Evolutionary conservation across 2,329 filamentous ascomycete genomes (phyloP).

Genomic region (Zopfia rhizophila): DNA sequence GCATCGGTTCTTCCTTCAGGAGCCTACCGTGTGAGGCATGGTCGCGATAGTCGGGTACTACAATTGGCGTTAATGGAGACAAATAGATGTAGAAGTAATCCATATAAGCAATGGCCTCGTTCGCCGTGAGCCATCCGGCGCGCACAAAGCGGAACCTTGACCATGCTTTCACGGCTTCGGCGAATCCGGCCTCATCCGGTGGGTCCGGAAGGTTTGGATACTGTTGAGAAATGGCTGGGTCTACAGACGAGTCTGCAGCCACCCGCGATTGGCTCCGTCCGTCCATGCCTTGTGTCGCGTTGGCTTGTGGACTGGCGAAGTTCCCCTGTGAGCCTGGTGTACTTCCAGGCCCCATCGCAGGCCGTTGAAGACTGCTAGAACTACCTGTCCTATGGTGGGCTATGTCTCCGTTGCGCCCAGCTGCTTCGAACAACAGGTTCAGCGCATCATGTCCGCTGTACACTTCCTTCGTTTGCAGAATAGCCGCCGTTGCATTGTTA

Average conservation of each 20-base stretch:
- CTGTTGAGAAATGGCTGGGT: conserved; percentile 42
- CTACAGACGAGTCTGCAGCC: conserved; percentile 38
- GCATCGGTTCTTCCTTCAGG: conserved; percentile 89
- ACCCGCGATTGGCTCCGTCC: conserved; percentile 36
- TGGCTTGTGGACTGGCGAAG: conserved; percentile 47
- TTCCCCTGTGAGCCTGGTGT: conserved; percentile 49
- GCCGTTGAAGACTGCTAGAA: conserved; percentile 50
- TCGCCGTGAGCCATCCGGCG: conserved; percentile 93
- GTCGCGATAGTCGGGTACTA: conserved; percentile 87
- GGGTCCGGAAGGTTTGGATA: conserved; percentile 38
- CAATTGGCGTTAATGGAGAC: conserved; percentile 91
- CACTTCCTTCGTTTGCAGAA: conserved; percentile 73
- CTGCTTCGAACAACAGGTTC: conserved; percentile 90
- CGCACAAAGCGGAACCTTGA: conserved; percentile 92
- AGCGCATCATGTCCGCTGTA: conserved; percentile 94
- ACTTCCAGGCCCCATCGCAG: conserved; percentile 36
- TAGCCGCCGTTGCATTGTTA: conserved; percentile 68
- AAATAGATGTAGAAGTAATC: conserved; percentile 95
- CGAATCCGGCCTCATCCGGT: conserved; percentile 50
- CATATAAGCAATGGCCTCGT: conserved; percentile 93
- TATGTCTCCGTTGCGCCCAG: conserved; percentile 61
- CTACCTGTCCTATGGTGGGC: conserved; percentile 60
- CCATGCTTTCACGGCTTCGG: conserved; percentile 86
- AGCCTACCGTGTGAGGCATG: conserved; percentile 83
- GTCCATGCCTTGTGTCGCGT: conserved; percentile 26